These are phyloP conservation scores for Saururus chinensis DNA, from an alignment of 164 flowering plant genomes.

Conservation along the genomic window DNA sequence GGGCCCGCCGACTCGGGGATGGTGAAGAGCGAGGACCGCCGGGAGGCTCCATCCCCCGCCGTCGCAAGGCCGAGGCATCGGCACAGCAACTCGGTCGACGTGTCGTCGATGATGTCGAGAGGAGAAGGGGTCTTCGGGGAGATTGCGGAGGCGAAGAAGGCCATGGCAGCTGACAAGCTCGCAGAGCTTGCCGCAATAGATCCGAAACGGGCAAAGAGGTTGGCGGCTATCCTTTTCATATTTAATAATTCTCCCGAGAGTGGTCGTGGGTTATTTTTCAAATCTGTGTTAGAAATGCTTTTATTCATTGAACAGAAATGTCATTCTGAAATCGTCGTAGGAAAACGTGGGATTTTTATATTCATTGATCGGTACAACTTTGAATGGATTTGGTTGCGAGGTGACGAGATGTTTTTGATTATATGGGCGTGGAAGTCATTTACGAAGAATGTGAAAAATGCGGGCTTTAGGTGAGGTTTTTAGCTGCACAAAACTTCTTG, in stretches of 20 bases:
- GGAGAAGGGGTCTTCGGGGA: constrained; percentile 26
- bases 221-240: background rate
- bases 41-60: constrained; percentile 49
- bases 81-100: constrained; percentile 81
- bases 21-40: constrained; percentile 9
- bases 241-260: background rate
- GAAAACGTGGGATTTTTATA: no score
- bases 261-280: background rate
- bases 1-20: constrained; percentile 5
- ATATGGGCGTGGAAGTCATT: no score
- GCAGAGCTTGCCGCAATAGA: constrained; percentile 72
- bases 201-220: constrained; percentile 89
- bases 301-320: no score
- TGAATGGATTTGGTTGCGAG: no score
- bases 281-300: background rate
- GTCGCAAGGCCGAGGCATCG: constrained; percentile 53
- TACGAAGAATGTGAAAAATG: no score
- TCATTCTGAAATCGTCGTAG: no score
- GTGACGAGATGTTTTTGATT: no score
- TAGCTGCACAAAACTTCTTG: no score
- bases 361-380: no score
- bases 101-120: constrained; percentile 28
- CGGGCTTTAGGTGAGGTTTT: no score
- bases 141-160: constrained; percentile 63
- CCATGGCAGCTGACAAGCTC: constrained; percentile 79